phyloP scores from a whole-genome alignment of 2,329 filamentous ascomycete species.

The Metarhizium robertsii region DNA sequence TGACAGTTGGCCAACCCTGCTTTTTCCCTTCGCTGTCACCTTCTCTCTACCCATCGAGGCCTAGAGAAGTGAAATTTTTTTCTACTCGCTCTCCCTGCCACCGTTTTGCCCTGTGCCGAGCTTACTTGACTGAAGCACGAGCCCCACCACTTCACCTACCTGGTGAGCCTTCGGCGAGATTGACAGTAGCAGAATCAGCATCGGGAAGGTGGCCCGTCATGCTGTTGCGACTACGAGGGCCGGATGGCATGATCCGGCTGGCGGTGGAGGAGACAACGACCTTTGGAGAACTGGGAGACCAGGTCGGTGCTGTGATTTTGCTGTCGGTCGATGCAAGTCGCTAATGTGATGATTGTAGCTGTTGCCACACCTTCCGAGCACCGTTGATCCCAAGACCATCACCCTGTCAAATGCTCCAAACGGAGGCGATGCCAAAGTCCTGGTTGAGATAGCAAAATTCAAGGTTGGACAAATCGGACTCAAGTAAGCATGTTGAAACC shows the following conservation, averaged over 20 bases:
- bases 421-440: conserved; percentile 46
- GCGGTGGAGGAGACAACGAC: conserved; percentile 64
- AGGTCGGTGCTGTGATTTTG: conserved; percentile 27
- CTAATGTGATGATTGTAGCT: conserved; percentile 32
- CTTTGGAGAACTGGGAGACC: conserved; percentile 53
- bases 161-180: not conserved
- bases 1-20: not conserved
- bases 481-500: conserved; percentile 30
- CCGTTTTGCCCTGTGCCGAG: not conserved
- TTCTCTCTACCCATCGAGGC: too few species aligned
- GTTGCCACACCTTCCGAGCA: conserved; percentile 47
- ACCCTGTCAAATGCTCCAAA: conserved; percentile 52
- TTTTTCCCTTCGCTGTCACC: not conserved
- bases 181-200: not conserved
- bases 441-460: conserved; percentile 48
- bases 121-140: not conserved
- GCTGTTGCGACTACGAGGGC: conserved; percentile 79
- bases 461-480: conserved; percentile 51
- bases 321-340: not conserved
- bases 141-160: not conserved
- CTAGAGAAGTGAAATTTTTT: not conserved
- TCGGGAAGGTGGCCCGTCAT: conserved; percentile 38
- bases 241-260: conserved; percentile 86
- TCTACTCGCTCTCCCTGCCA: not conserved
- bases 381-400: conserved; percentile 51